phyloP scores from a whole-genome alignment of 2,329 filamentous ascomycete genomes.

The Phaeosphaeriaceae sp. region DNA sequence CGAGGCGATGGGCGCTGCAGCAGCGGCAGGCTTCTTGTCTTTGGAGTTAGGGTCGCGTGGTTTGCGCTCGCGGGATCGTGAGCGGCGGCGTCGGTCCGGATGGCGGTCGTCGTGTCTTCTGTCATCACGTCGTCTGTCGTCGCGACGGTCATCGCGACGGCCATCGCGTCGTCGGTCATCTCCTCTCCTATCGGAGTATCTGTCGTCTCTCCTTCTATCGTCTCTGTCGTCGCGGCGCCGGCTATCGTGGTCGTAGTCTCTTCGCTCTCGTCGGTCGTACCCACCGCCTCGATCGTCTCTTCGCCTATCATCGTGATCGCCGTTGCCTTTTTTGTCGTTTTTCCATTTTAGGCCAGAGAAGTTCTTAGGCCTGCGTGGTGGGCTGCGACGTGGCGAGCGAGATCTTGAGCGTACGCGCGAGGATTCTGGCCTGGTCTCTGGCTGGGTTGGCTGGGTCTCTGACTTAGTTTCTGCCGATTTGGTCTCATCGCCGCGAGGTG shows the following conservation, averaged over 20 bases:
- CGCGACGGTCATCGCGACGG: slow-evolving; percentile 18
- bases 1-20: slow-evolving; percentile 33
- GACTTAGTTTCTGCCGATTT: not conserved
- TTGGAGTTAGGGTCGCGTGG: slow-evolving; percentile 26
- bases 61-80: slow-evolving; percentile 24
- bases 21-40: slow-evolving; percentile 34
- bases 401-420: slow-evolving; percentile 34
- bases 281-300: slow-evolving; percentile 48
- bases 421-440: slow-evolving; percentile 6
- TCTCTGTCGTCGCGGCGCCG: slow-evolving; percentile 51
- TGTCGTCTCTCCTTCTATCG: slow-evolving; percentile 32
- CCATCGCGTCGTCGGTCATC: slow-evolving; percentile 13
- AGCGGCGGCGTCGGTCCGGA: slow-evolving; percentile 6
- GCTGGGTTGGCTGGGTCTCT: slow-evolving; percentile 3
- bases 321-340: slow-evolving; percentile 41
- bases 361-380: slow-evolving; percentile 42
- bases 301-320: slow-evolving; percentile 51
- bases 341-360: slow-evolving; percentile 66
- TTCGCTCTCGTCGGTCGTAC: slow-evolving; percentile 16
- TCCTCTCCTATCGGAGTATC: slow-evolving; percentile 49
- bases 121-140: slow-evolving; percentile 7
- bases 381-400: slow-evolving; percentile 37
- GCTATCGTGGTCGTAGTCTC: slow-evolving; percentile 15
- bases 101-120: slow-evolving; percentile 15
- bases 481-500: slow-evolving; percentile 13